These are phyloP conservation scores for Rheum nobile DNA, from an alignment of 148 eudicot genomes.

Conservation along the genomic window DNA sequence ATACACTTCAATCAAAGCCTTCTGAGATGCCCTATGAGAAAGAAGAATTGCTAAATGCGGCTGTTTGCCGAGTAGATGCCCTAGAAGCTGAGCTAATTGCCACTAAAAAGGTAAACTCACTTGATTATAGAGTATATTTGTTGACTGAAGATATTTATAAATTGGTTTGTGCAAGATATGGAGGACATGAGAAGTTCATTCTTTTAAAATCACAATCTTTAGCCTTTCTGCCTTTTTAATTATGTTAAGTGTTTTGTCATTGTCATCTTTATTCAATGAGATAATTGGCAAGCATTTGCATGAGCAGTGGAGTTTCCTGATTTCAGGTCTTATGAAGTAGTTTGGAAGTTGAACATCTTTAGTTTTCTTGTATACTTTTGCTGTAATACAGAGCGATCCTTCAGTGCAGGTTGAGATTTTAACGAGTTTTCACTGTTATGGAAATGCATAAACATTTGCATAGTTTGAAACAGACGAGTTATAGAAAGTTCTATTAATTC, in stretches of 20 bases:
- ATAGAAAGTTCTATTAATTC: too few species aligned
- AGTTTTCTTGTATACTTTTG: too few species aligned
- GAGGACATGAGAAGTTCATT: neutral
- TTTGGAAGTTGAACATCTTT: too few species aligned
- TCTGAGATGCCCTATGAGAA: conserved; percentile 64
- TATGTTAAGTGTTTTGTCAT: neutral
- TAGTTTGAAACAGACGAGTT: too few species aligned
- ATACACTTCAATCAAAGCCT: conserved; percentile 41
- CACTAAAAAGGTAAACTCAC: conserved; percentile 50
- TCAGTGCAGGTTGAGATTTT: too few species aligned
- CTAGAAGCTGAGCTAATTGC: conserved; percentile 70
- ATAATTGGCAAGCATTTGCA: neutral
- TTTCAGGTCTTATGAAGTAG: too few species aligned
- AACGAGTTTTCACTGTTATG: too few species aligned
- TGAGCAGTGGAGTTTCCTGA: too few species aligned
- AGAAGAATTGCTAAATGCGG: conserved; percentile 71
- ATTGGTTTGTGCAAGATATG: neutral
- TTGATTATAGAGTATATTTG: neutral
- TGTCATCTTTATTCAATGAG: neutral
- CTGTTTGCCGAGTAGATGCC: conserved; percentile 51
- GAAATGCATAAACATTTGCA: too few species aligned
- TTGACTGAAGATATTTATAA: neutral
- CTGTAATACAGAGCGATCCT: too few species aligned
- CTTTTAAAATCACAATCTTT: neutral
- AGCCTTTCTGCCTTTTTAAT: neutral